Base-by-base conservation (phyloP, 2,329 filamentous ascomycete species). In the Fusarium armeniacum region DNA sequence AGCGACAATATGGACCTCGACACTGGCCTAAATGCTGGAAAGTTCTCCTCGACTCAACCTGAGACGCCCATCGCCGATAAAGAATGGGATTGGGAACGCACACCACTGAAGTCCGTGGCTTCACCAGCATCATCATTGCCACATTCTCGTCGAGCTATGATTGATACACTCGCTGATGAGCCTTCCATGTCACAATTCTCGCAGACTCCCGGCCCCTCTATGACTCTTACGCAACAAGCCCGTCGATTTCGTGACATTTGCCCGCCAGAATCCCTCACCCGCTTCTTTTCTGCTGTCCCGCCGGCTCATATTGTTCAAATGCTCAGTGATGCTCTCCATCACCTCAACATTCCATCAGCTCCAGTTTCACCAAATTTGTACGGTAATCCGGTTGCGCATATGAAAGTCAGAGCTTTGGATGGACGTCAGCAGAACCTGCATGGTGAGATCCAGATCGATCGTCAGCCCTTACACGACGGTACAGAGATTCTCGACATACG, bases 161-260 rank as follows among this genome's bases (percentile, higher is more conserved):
- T 87, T 57, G 89, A 91, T 60, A 85, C 88, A 54, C 88, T 98
- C 2, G 90, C 90, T 50, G 93, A 97, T 73, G 96, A 98, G 77
- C 95, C 95, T 1, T 91, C 91, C 62, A 91, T 91, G 88, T 88
- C 84, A 63, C 96, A 98, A 78, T 98, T 98, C 84, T 92, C 92
- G 6, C 86, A 90, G 52, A 89, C 86, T 5, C 94, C 93, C 0
- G 87, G 90, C 8, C 90, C 97, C 0, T 93, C 94, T 1, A 82
- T 97, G 65, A 93, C 89, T 45, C 87, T 97, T 41, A 99, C 96
- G 1, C 96, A 99, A 79, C 91, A 91, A 66, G 96, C 96, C 5
- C 91, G 92, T 32, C 89, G 87, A 45, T 99, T 98, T 85, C 88
- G 89, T 69, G 96, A 99, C 78, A 97, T 99, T 73, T 89, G 98